phyloP scores from a whole-genome alignment of 495 filamentous ascomycete species.

The Penicillium lagena region DNA sequence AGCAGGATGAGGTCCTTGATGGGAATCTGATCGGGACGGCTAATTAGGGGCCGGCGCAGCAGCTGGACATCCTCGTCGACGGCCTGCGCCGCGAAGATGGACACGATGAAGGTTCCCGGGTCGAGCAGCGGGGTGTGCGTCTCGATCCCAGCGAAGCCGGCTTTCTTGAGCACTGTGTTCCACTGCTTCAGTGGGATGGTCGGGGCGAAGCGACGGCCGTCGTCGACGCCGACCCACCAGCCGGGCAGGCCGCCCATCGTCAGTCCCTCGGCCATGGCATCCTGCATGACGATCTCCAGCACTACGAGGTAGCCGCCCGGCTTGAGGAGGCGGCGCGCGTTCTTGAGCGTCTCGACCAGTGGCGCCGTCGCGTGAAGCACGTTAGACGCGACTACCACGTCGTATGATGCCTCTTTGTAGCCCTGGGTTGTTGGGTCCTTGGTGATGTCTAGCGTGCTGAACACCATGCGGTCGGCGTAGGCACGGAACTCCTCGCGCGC shows the following conservation, averaged over 20 bases:
- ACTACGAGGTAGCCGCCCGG: constrained; percentile 49
- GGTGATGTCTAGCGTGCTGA: constrained; percentile 39
- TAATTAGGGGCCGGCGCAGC: constrained; percentile 19
- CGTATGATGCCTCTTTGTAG: constrained; percentile 34
- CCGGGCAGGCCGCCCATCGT: constrained; percentile 37
- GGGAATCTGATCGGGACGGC: background rate
- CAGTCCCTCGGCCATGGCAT: constrained; percentile 15
- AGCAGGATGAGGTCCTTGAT: constrained; percentile 17
- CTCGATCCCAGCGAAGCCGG: constrained; percentile 45
- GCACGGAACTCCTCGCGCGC: constrained; percentile 10
- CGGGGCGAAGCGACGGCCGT: constrained; percentile 32
- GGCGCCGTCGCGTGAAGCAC: constrained; percentile 19
- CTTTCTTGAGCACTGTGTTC: constrained; percentile 28
- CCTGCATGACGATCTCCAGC: constrained; percentile 35
- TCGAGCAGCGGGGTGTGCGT: constrained; percentile 14
- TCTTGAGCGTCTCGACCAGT: constrained; percentile 15
- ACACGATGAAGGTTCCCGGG: constrained; percentile 20
- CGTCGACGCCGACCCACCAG: constrained; percentile 47
- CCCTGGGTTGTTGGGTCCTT: constrained; percentile 34
- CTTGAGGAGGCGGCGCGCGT: constrained; percentile 35
- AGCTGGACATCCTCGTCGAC: constrained; percentile 29
- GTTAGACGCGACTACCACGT: constrained; percentile 34
- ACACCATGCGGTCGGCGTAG: constrained; percentile 29
- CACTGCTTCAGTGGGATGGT: constrained; percentile 25
- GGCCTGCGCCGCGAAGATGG: constrained; percentile 38